phyloP scores from a whole-genome alignment of 2,329 filamentous ascomycete species.

The Exophiala sp. region DNA sequence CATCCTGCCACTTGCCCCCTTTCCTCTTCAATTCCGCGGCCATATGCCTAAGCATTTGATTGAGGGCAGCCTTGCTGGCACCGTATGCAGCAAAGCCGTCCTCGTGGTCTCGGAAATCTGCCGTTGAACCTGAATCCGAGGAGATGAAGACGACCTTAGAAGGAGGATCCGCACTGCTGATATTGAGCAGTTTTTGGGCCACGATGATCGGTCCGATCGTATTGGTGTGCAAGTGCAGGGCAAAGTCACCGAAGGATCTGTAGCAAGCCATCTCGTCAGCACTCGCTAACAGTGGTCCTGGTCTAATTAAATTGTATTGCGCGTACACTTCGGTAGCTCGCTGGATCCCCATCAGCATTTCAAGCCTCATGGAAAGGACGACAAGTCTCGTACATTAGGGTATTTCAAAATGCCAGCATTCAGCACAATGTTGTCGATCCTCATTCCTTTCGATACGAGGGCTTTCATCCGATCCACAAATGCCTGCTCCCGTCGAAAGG shows the following conservation, averaged over 20 bases:
- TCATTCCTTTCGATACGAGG: slow-evolving; percentile 37
- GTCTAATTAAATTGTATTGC: neutral
- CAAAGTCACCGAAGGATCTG: slow-evolving; percentile 50
- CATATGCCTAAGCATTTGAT: slow-evolving; percentile 52
- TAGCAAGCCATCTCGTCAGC: neutral
- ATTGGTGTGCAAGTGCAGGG: slow-evolving; percentile 53
- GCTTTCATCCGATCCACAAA: slow-evolving; percentile 39
- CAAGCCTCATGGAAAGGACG: neutral
- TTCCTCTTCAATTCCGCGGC: slow-evolving; percentile 50
- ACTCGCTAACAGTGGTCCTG: neutral
- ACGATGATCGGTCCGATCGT: slow-evolving; percentile 55
- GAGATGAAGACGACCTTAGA: slow-evolving; percentile 53
- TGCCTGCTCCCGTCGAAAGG: slow-evolving; percentile 35
- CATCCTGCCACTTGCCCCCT: slow-evolving; percentile 35
- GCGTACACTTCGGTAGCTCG: slow-evolving; percentile 48
- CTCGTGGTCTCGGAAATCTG: slow-evolving; percentile 49
- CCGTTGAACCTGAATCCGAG: slow-evolving; percentile 50
- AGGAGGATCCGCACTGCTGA: slow-evolving; percentile 42
- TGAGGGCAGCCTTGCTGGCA: slow-evolving; percentile 53
- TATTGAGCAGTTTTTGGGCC: slow-evolving; percentile 48
- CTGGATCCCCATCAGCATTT: slow-evolving; percentile 31
- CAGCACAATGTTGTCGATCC: slow-evolving; percentile 51
- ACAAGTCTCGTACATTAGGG: slow-evolving; percentile 46
- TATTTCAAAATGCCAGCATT: slow-evolving; percentile 54
- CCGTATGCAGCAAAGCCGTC: slow-evolving; percentile 55